Evolutionary conservation across 2,329 filamentous ascomycete genomes (phyloP), one percentile per base, ranked within the genome.

Genomic region (Aspergillus sp.): DNA sequence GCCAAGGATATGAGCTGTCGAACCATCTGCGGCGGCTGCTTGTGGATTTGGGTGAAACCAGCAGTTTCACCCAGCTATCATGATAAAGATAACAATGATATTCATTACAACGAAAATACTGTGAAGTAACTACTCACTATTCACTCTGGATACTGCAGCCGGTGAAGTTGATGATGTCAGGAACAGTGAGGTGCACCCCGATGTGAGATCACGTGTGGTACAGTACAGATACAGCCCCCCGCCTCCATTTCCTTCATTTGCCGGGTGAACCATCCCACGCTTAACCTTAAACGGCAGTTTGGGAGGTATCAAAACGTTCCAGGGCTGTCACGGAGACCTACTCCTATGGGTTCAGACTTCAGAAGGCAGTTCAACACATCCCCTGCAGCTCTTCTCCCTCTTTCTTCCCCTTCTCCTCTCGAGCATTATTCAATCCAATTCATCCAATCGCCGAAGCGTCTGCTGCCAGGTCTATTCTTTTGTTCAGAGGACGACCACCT

Each of bases 191-290:
- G 27, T 21, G 21, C 35, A 45, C 15, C 27, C 14, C 15, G 17
- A 35, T 48, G n/a, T 25, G 31, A 45, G 33, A 35, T 64, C 62
- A 64, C 62, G 62, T 64, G 60, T 4, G 15, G 43, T 62, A 62
- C 60, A 19, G 11, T 31, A 25, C 33, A 8, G 41, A 53, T 57
- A 60, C 60, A 39, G 40, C 19, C 58, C 44, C 58, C 49, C 47
- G 11, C 41, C 41, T 51, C 35, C 6, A 19, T 15, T 12, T 21
- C 37, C 41, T 15, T 7, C 39, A 9, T 7, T 9, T 35, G 9
- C 19, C 9, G 19, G n/a, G 37, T 25, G 23, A 39, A 7, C 7
- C 11, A 6, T 31, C n/a, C 27, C 27, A 19, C 44, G 31, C 47
- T 46, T 50, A 39, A 21, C 60, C 35, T 4, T 39, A 48, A 56